Evolutionary conservation across 768 basidiomycete genomes (phyloP).

Genomic region (Mycena polygramma): DNA sequence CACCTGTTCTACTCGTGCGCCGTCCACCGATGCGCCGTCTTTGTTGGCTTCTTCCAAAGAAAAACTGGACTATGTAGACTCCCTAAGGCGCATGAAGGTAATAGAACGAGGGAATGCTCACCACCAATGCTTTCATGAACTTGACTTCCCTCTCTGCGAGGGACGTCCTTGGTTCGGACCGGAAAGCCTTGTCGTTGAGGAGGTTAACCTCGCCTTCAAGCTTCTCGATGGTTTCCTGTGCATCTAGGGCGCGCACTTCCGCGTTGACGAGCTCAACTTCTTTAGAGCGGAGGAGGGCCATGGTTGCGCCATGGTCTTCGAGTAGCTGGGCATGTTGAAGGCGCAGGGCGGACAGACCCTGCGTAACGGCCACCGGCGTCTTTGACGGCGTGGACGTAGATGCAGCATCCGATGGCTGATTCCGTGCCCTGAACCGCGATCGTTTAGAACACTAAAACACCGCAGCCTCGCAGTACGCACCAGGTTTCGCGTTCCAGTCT

Average conservation of each 20-base stretch:
- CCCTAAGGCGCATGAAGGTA: constrained; percentile 4
- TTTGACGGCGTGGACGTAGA: constrained; percentile 53
- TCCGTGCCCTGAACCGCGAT: constrained; percentile 34
- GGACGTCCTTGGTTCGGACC: constrained; percentile 47
- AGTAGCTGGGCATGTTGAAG: constrained; percentile 72
- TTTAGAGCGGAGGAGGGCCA: constrained; percentile 64
- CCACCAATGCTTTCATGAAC: constrained; percentile 78
- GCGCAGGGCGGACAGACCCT: constrained; percentile 71
- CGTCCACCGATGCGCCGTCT: constrained; percentile 48
- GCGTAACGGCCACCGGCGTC: constrained; percentile 68
- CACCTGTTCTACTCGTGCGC: constrained; percentile 57
- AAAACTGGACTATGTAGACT: constrained; percentile 67
- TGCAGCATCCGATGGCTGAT: constrained; percentile 44
- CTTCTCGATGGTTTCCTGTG: constrained; percentile 46
- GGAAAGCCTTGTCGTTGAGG: constrained; percentile 53
- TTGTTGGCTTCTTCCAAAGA: constrained; percentile 66
- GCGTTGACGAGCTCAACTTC: constrained; percentile 64
- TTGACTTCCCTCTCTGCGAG: constrained; percentile 70
- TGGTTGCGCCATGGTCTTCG: constrained; percentile 74
- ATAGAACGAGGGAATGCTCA: constrained; percentile 48
- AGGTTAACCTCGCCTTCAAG: constrained; percentile 53
- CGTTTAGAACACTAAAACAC: constrained; percentile 11
- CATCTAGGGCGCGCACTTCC: constrained; percentile 53
- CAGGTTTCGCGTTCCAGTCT: constrained; percentile 70
- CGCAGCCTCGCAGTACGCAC: constrained; percentile 48